Evolutionary conservation across 495 filamentous ascomycete species (phyloP), one percentile per base, ranked within the genome.

Genomic region (Hypoxylon trugodes): DNA sequence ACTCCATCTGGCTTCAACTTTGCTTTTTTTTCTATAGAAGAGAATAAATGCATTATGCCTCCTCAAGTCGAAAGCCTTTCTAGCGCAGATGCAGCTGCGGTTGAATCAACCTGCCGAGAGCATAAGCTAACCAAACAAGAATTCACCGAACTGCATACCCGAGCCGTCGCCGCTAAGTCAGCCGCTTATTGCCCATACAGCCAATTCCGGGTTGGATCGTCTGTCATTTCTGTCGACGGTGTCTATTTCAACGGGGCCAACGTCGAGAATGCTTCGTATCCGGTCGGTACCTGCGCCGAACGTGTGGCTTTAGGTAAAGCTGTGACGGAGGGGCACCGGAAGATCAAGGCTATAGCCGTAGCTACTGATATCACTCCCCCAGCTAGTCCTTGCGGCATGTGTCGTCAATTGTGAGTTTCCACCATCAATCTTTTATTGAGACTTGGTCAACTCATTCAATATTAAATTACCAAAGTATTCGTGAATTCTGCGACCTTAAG

Each of bases 201-300:
- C 65, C 83, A 88, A 50, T 98, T 98, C 86, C 92, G 85, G 35
- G 95, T 98, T 62, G 95, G 95, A 56, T 88, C 90, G 41, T 86
- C 88, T 26, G 76, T 98, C 50, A 85, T 98, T 55, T 86, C 87
- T 13, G 59, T 76, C 15, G 79, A 83, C 21, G 85, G 81, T n/a
- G 76, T 78, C 47, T 89, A 83, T 62, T 79, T 92, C 65, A 70
- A 76, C 41, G 95, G 95, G 16, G 93, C 89, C 41, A 98, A 98
- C 74, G 86, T 98, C 22, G 95, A 98, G 77, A 98, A 98, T 74
- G 95, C 90, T 1, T 82, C 88, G 19, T 98, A 96, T 70, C 93
- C 94, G 4, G 92, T 97, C 16, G 90, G 90, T 0, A 94, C 90
- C 0, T 98, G 95, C 72, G 95, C 95, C n/a, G 95, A 98, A 82